These are phyloP conservation scores for Mycena galopus DNA, from an alignment of 768 basidiomycete genomes.

Conservation along the genomic window DNA sequence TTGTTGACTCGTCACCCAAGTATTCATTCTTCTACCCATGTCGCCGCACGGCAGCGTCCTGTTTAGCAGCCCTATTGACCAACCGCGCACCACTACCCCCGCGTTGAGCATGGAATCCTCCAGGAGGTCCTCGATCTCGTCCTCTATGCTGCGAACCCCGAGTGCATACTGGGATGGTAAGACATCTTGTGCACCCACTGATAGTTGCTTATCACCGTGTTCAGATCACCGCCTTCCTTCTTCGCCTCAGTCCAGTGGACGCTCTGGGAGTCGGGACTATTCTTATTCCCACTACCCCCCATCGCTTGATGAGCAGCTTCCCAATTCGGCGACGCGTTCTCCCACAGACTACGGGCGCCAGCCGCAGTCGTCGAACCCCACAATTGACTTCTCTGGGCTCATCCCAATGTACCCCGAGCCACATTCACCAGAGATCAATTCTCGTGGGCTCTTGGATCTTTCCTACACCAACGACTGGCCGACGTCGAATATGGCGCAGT, in stretches of 20 bases:
- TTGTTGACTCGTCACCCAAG: background rate
- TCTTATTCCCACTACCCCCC: background rate
- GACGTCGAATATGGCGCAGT: conserved; percentile 9
- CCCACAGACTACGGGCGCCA: background rate
- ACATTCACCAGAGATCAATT: conserved; percentile 2
- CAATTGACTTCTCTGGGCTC: conserved; percentile 22
- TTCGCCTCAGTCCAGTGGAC: background rate
- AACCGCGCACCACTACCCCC: background rate
- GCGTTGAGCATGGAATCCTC: background rate
- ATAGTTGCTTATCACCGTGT: background rate
- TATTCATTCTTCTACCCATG: conserved; percentile 28
- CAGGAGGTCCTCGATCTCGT: background rate
- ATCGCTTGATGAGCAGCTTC: background rate
- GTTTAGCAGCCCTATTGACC: conserved; percentile 8
- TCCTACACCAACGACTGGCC: conserved; percentile 16
- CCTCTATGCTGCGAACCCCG: background rate
- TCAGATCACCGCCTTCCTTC: background rate
- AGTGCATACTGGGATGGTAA: conserved; percentile 14
- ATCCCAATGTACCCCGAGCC: conserved; percentile 25
- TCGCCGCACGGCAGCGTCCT: conserved; percentile 19
- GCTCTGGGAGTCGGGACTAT: background rate
- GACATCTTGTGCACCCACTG: background rate
- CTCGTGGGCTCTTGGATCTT: conserved; percentile 17
- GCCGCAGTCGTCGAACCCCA: conserved; percentile 7
- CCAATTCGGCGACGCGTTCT: background rate